Base-by-base conservation (phyloP, 2,329 filamentous ascomycete genomes). In the Aureobasidium sp. region DNA sequence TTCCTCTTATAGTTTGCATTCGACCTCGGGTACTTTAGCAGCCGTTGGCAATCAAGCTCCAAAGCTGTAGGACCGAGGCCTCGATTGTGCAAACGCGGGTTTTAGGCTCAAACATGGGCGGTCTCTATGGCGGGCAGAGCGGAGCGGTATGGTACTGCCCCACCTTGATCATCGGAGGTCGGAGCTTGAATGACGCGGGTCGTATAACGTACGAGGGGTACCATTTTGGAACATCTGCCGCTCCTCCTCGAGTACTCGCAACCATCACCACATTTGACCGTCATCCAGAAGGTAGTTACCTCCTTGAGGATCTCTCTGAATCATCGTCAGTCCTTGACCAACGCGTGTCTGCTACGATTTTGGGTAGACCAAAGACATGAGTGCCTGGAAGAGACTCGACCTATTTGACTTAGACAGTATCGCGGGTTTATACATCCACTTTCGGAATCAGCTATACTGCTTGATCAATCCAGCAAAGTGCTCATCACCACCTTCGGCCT, bases 401-500 rank as follows among this genome's bases (percentile, higher is more conserved):
- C 13, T 26, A 15, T 20, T 20, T 26, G 1, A 5, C 12, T 6
- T 10, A 2, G 2, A 10, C 41, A 6, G 4, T 13, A 13, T 26
- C 41, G 20, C 12, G 10, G 9, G 12, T 37, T n/a, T n/a, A 7
- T 15, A 10, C 8, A 32, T 15, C 46, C 5, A 27, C 9, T 7
- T 26, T 7, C 4, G 1, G 8, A 8, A 39, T 52, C 50, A 36
- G 39, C 50, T 52, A 52, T 53, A 37, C 20, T 37, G 48, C 29
- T 52, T 27, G 7, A 52, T 39, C 48, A 52, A 9, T 1, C 26
- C 69, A 59, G 36, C 56, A 55, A 74, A 71, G 42, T 73, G 70
- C 65, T 71, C 68, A 67, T 75, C 68, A 27, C 72, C 73, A 26
- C 58, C 63, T n/a, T 69, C 67, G 6, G 73, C 73, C 64, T 67